phyloP scores from a whole-genome alignment of 257 asterid genomes.

The Leonotis leonurus region DNA sequence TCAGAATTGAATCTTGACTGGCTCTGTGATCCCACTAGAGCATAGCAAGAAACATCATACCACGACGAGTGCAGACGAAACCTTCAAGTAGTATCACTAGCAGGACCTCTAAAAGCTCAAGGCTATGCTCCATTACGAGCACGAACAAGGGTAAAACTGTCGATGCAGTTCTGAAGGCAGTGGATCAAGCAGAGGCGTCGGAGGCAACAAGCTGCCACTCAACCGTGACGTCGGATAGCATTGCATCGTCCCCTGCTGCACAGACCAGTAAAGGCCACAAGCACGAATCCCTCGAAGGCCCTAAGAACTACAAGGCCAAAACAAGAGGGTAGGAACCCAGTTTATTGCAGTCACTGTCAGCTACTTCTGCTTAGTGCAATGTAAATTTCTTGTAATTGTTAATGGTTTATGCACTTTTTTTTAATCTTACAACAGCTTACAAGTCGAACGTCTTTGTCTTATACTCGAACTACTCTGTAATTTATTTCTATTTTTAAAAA shows the following conservation, averaged over 20 bases:
- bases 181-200: constrained; percentile 18
- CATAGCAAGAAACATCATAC: constrained; percentile 16
- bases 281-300: constrained; percentile 17
- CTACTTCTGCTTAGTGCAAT: not conserved
- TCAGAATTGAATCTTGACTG: not conserved
- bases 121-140: constrained; percentile 8
- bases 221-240: constrained; percentile 37
- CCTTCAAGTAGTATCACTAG: constrained; percentile 18
- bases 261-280: constrained; percentile 19
- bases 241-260: constrained; percentile 31
- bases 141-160: constrained; percentile 7
- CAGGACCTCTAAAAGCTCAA: constrained; percentile 18
- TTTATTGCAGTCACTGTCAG: not conserved
- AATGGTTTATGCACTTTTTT: no score
- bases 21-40: constrained; percentile 24
- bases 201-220: constrained; percentile 37
- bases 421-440: not conserved
- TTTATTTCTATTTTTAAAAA: not conserved
- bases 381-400: constrained; percentile 18
- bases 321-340: constrained; percentile 1
- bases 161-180: not conserved
- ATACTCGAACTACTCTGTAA: not conserved
- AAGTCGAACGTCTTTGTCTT: not conserved
- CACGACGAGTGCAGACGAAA: constrained; percentile 26
- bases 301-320: constrained; percentile 16